Percentiles rank a stretch among this genome's conserved stretches.
phyloP scores from a whole-genome alignment of 257 asterid species.

The Paraleonurus japonicus region DNA sequence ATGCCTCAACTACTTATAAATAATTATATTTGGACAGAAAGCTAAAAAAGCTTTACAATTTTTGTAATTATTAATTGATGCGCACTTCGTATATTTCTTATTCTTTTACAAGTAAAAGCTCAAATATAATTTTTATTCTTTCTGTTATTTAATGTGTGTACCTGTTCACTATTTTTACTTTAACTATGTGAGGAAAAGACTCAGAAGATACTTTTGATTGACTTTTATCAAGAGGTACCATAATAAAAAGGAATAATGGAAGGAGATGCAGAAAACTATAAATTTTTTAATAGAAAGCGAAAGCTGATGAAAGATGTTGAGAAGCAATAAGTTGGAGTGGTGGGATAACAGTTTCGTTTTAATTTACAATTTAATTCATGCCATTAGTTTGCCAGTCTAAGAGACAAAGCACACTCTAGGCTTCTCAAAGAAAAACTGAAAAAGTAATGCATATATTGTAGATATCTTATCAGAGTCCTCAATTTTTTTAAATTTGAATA shows the following conservation, averaged over 20 bases:
- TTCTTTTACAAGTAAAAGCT: background rate
- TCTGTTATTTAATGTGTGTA: background rate
- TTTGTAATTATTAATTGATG: background rate
- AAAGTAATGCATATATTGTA: background rate
- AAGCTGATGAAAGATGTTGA: background rate
- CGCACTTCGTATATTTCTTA: background rate
- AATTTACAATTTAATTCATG: background rate
- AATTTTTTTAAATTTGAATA: conserved; percentile 1
- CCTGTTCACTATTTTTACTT: background rate
- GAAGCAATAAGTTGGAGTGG: background rate
- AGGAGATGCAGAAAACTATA: background rate
- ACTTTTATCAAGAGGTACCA: background rate
- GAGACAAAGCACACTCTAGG: background rate
- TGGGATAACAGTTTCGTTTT: background rate
- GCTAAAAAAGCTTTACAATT: background rate
- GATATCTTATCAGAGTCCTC: conserved; percentile 14
- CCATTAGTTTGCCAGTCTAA: background rate
- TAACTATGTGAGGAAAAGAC: background rate
- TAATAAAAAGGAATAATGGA: background rate
- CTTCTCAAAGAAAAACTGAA: background rate
- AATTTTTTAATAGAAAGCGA: background rate
- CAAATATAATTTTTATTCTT: background rate
- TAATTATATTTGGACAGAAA: background rate
- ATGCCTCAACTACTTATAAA: background rate
- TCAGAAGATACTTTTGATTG: background rate